phyloP scores from a whole-genome alignment of 2,329 filamentous ascomycete species.

The Scytalidium lignicola region DNA sequence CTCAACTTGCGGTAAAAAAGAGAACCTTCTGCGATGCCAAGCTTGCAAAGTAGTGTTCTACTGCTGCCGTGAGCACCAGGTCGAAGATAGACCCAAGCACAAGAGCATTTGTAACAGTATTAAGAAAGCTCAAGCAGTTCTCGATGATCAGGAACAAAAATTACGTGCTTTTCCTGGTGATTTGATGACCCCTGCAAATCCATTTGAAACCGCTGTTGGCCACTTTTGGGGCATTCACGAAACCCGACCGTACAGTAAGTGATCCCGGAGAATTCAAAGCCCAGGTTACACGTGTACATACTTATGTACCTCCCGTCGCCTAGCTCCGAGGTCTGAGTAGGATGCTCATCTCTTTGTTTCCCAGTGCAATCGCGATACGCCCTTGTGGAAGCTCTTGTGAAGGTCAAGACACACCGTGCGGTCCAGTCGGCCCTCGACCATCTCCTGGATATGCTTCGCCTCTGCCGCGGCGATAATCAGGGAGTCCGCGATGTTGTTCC shows the following conservation, averaged over 20 bases:
- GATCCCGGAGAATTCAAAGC: background rate
- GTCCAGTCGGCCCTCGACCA: slow-evolving; percentile 35
- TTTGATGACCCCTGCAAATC: slow-evolving; percentile 21
- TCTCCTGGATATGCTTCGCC: slow-evolving; percentile 37
- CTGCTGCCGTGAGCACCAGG: slow-evolving; percentile 41
- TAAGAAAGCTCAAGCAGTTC: slow-evolving; percentile 23
- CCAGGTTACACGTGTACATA: background rate
- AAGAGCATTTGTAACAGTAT: slow-evolving; percentile 34
- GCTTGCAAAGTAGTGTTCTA: slow-evolving; percentile 40
- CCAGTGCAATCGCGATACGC: slow-evolving; percentile 30
- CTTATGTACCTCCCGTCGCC: background rate
- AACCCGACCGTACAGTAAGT: slow-evolving; percentile 36
- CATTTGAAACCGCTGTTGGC: slow-evolving; percentile 35
- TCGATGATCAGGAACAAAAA: slow-evolving; percentile 32
- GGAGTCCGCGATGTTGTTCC: slow-evolving; percentile 37
- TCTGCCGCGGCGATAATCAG: slow-evolving; percentile 41
- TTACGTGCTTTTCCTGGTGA: slow-evolving; percentile 30
- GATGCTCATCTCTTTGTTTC: background rate
- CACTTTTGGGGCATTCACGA: slow-evolving; percentile 36
- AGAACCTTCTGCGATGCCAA: slow-evolving; percentile 33
- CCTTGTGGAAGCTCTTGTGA: slow-evolving; percentile 29
- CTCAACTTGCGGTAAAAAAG: slow-evolving; percentile 18
- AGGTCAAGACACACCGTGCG: slow-evolving; percentile 28
- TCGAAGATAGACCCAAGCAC: slow-evolving; percentile 31
- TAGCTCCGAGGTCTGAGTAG: background rate